Base-by-base conservation (phyloP, 805 yeast species). In the Cyberlindnera sargentensis region DNA sequence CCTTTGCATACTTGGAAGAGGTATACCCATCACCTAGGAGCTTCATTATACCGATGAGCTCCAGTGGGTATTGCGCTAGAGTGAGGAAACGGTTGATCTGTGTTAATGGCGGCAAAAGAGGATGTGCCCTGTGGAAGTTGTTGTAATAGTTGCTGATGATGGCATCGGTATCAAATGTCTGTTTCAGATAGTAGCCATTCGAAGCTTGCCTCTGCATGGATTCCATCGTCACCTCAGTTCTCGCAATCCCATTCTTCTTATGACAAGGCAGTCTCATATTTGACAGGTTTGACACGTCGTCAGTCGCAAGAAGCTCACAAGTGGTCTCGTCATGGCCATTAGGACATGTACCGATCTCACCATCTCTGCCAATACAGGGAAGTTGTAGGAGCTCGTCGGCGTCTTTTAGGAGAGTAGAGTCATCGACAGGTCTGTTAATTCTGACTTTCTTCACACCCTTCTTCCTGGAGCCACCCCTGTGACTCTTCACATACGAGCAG, bases 391-490 rank as follows among this genome's bases (percentile, higher is more conserved):
- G 31, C 9, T 35, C 37, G 20, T 15, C 20, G 20, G 20, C 20
- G 20, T 15, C 20, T 15, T 15, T 15, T 15, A 15, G 20, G 20
- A 15, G 20, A 15, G 20, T 15, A 29, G 10, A 15, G 9, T 11
- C 25, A n/a, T 38, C 46, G 2, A 27, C 37, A 3, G 43, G 34
- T 9, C 40, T 32, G 11, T 39, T 27, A 10, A 28, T 31, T 30
- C 45, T 50, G 4, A 39, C 38, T 39, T 53, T 63, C 47, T 62
- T 67, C 24, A 69, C 68, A 11, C 79, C 79, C 50, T 70, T 75
- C 48, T 64, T 71, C 37, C 80, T 57, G 6, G 78, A 69, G 1
- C 80, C 80, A 34, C 80, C 80, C 47, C 80, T 57, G 35, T 73
- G 68, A 46, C 77, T 71, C 51, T 71, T 72, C 4, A 75, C 79